phyloP scores from a whole-genome alignment of 306 rosid genomes.

The Quercus suber region DNA sequence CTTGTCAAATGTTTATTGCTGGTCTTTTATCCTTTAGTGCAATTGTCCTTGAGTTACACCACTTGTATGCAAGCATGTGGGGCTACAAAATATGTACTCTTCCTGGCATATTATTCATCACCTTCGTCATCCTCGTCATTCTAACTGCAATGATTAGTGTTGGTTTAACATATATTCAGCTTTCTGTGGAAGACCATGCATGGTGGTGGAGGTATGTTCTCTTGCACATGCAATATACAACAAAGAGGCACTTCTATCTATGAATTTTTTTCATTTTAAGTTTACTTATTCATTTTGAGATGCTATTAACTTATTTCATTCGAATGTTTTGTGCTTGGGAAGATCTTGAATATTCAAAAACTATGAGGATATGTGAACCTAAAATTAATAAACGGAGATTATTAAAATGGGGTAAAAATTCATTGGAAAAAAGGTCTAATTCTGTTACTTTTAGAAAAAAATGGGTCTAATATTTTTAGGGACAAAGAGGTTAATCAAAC shows the following conservation, averaged over 20 bases:
- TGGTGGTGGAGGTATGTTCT: constrained; percentile 94
- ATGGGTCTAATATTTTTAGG: not conserved
- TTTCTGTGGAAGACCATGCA: constrained; percentile 82
- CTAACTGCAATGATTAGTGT: constrained; percentile 55
- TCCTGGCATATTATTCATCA: constrained; percentile 58
- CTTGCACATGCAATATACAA: not conserved
- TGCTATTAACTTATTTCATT: not conserved
- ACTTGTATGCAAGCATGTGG: constrained; percentile 74
- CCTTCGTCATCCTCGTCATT: constrained; percentile 46
- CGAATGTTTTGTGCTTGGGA: not conserved
- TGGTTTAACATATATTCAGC: constrained; percentile 76
- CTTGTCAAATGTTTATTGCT: constrained; percentile 72
- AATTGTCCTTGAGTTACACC: constrained; percentile 61
- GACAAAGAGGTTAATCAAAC: not conserved
- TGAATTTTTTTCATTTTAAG: not conserved
- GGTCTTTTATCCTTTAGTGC: constrained; percentile 84
- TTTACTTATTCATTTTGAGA: not conserved
- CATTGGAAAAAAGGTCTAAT: too few relatives aligned
- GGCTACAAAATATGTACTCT: constrained; percentile 77
- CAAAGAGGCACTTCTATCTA: not conserved
- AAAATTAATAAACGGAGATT: constrained; percentile 14
- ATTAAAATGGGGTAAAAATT: not conserved
- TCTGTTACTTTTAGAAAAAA: not conserved
- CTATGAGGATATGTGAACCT: constrained; percentile 1
- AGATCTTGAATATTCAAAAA: constrained; percentile 5